phyloP scores from a whole-genome alignment of 352 stramenopile species.

The Thalassiosira livingstoniorum region DNA sequence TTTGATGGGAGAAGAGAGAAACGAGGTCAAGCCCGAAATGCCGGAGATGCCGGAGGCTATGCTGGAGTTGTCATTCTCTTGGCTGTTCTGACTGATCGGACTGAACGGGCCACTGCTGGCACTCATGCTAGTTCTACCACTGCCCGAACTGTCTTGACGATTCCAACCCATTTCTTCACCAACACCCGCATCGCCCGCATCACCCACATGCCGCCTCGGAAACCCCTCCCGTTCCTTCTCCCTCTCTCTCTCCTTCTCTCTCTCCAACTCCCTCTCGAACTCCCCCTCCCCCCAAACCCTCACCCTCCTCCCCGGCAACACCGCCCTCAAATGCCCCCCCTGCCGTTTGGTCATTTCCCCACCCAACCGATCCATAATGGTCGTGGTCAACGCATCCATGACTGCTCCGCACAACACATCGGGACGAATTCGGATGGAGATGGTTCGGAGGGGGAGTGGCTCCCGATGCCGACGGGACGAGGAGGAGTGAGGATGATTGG shows the following conservation, averaged over 20 bases:
- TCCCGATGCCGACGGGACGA: constrained; percentile 11
- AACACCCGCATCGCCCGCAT: background rate
- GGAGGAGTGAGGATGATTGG: no score
- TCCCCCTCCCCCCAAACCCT: constrained; percentile 46
- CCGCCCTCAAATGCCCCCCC: constrained; percentile 76
- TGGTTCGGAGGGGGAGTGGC: constrained; percentile 70
- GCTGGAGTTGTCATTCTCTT: background rate
- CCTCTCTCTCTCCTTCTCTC: constrained; percentile 35
- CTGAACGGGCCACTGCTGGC: background rate
- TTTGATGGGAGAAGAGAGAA: constrained; percentile 39
- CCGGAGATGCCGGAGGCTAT: constrained; percentile 22
- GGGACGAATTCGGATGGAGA: constrained; percentile 77
- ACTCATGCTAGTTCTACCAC: background rate
- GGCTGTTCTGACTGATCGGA: background rate
- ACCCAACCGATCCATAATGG: constrained; percentile 63
- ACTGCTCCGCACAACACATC: constrained; percentile 84
- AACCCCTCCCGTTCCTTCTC: constrained; percentile 18
- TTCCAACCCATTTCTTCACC: no score
- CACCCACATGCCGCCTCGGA: background rate
- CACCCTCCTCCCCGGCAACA: constrained; percentile 49
- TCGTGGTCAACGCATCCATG: constrained; percentile 79
- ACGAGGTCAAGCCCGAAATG: constrained; percentile 32
- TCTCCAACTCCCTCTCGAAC: constrained; percentile 36
- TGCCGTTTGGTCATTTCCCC: constrained; percentile 75
- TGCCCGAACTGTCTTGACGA: background rate